A percentile compares a stretch with the other conserved stretches of the same genome.
phyloP scores from a whole-genome alignment of 192 early-diverging fungal species.

The Thamnidium elegans region DNA sequence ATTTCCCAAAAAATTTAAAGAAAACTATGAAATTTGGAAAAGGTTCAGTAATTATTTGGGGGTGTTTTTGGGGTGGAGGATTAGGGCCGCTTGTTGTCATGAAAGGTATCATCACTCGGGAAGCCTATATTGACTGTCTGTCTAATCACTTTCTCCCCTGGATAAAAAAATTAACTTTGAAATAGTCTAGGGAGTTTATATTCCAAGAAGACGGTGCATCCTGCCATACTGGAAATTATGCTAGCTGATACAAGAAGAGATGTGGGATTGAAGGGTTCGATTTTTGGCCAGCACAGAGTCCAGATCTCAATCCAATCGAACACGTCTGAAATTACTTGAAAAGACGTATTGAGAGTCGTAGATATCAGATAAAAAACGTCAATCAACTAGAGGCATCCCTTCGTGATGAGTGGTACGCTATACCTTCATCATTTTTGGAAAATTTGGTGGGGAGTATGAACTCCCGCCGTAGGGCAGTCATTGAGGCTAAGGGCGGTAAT shows the following conservation, averaged over 20 bases:
- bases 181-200: background rate
- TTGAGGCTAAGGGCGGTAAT: background rate
- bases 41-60: no score
- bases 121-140: no score
- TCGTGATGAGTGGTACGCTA: background rate
- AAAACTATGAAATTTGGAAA: no score
- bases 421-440: no score
- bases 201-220: conserved; percentile 6
- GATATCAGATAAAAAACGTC: background rate
- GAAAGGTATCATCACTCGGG: no score
- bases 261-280: background rate
- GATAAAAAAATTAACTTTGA: background rate
- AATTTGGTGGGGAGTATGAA: background rate
- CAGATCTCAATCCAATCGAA: conserved; percentile 19
- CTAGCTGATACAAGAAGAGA: background rate
- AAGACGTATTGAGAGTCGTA: background rate
- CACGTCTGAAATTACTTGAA: conserved; percentile 13
- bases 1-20: no score
- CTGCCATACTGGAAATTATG: conserved; percentile 1
- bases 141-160: background rate
- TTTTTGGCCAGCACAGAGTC: conserved; percentile 20
- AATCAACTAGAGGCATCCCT: background rate
- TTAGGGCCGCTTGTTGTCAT: no score
- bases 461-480: background rate
- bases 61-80: no score